Evolutionary conservation across 2,329 filamentous ascomycete species (phyloP).

Genomic region (Thermochaetoides dissita): DNA sequence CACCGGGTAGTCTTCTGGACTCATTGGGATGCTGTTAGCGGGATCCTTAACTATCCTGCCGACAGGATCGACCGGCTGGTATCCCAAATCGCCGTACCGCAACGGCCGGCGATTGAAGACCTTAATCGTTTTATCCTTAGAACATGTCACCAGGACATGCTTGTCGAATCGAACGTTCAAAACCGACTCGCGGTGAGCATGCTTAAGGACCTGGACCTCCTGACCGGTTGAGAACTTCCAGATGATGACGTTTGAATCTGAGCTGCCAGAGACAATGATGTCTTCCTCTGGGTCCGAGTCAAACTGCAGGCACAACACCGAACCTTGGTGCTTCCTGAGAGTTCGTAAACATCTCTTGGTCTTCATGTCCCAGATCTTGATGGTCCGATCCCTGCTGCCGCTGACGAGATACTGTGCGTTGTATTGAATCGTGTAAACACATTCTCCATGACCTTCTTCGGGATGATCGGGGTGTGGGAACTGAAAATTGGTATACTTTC

Average conservation of each 20-base stretch:
- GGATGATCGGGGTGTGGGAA: slow-evolving; percentile 71
- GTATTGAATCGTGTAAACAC: slow-evolving; percentile 90
- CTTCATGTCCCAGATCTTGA: slow-evolving; percentile 81
- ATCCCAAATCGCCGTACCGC: slow-evolving; percentile 44
- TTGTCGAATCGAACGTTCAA: slow-evolving; percentile 88
- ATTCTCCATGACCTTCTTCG: slow-evolving; percentile 77
- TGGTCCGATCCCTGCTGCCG: slow-evolving; percentile 75
- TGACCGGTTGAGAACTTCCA: slow-evolving; percentile 90
- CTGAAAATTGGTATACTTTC: slow-evolving; percentile 73
- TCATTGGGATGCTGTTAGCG: slow-evolving; percentile 32
- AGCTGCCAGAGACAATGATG: slow-evolving; percentile 87
- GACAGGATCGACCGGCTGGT: slow-evolving; percentile 39
- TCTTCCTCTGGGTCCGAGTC: slow-evolving; percentile 79
- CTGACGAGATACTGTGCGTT: slow-evolving; percentile 76
- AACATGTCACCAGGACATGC: slow-evolving; percentile 85
- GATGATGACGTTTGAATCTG: slow-evolving; percentile 77
- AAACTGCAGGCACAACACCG: slow-evolving; percentile 89
- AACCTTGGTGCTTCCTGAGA: slow-evolving; percentile 64
- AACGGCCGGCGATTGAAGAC: slow-evolving; percentile 75
- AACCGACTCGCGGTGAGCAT: slow-evolving; percentile 79
- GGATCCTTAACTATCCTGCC: slow-evolving; percentile 38
- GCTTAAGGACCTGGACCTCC: slow-evolving; percentile 58
- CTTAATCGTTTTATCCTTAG: slow-evolving; percentile 94
- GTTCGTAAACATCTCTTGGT: slow-evolving; percentile 61
- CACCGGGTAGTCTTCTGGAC: slow-evolving; percentile 34